phyloP scores from a whole-genome alignment of 257 asterid genomes.

The Misopates orontium region DNA sequence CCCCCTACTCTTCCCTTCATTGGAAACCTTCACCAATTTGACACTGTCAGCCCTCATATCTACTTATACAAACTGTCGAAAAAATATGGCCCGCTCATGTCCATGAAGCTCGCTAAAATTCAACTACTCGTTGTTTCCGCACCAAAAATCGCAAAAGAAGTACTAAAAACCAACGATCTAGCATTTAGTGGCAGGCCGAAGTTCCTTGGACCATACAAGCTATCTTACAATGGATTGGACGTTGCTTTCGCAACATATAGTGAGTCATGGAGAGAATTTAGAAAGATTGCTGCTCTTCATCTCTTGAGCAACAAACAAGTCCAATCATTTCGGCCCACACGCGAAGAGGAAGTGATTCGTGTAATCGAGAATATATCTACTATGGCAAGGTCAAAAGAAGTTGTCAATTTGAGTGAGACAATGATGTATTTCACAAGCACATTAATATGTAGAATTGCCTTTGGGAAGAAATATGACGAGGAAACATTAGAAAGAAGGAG shows the following conservation, averaged over 20 bases:
- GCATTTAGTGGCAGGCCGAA: slow-evolving; percentile 22
- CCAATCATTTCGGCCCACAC: slow-evolving; percentile 12
- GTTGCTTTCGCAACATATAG: slow-evolving; percentile 22
- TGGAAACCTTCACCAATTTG: slow-evolving; percentile 24
- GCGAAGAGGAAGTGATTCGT: slow-evolving; percentile 14
- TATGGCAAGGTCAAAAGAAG: neutral
- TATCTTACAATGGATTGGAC: slow-evolving; percentile 22
- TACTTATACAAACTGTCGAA: slow-evolving; percentile 23
- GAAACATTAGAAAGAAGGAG: neutral
- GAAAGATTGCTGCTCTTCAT: slow-evolving; percentile 21
- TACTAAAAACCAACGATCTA: slow-evolving; percentile 23
- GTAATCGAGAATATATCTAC: slow-evolving; percentile 5
- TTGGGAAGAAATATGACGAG: slow-evolving; percentile 13
- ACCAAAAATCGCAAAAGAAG: slow-evolving; percentile 20
- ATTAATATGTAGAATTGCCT: slow-evolving; percentile 23
- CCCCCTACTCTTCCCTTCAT: slow-evolving; percentile 25
- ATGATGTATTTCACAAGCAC: slow-evolving; percentile 14
- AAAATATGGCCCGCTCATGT: slow-evolving; percentile 24
- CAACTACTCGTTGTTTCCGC: slow-evolving; percentile 18
- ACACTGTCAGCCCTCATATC: slow-evolving; percentile 14
- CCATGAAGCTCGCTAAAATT: slow-evolving; percentile 18
- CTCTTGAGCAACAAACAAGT: slow-evolving; percentile 26
- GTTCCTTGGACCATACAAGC: neutral
- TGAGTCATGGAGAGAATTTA: slow-evolving; percentile 19
- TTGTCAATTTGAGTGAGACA: slow-evolving; percentile 18